Evolutionary conservation across 352 stramenopile species (phyloP).

Genomic region (Peronospora farinosa): DNA sequence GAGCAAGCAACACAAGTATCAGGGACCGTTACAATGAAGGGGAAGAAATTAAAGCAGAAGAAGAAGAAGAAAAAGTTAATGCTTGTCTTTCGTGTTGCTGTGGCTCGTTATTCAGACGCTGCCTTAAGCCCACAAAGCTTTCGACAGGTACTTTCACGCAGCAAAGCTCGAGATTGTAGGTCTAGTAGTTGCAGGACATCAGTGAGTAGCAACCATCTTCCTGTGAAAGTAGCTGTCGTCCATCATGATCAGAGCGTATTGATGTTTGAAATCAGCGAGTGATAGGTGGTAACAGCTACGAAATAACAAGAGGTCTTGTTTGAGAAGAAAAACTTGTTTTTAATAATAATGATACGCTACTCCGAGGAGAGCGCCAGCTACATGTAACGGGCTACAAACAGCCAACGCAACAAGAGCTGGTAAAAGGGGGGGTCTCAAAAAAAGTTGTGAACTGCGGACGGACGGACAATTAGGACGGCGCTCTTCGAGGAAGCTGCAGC

Average conservation of each 20-base stretch:
- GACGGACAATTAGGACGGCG: conserved; percentile 30
- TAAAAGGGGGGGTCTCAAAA: conserved; percentile 22
- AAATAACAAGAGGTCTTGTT: neutral
- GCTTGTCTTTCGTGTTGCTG: conserved; percentile 51
- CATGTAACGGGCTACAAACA: conserved; percentile 11
- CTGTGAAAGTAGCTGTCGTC: conserved; percentile 60
- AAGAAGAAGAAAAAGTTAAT: conserved; percentile 35
- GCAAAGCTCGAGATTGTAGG: conserved; percentile 1
- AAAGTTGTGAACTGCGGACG: conserved; percentile 24
- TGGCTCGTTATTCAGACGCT: conserved; percentile 40
- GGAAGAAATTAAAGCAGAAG: conserved; percentile 27
- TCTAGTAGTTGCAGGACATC: conserved; percentile 4
- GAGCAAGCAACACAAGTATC: conserved; percentile 1
- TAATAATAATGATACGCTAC: conserved; percentile 45
- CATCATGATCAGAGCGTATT: conserved; percentile 51
- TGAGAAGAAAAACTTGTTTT: conserved; percentile 17
- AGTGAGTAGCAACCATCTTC: conserved; percentile 13
- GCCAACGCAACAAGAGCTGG: conserved; percentile 12
- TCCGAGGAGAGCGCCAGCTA: conserved; percentile 12
- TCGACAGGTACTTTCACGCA: conserved; percentile 7
- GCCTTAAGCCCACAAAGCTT: conserved; percentile 28
- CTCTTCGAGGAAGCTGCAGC: conserved; percentile 38
- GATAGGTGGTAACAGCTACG: conserved; percentile 3
- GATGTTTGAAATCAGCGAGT: conserved; percentile 45
- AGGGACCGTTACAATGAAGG: neutral